A percentile compares a stretch with the other conserved stretches of the same genome.
Conservation (phyloP, 768 basidiomycete genomes). For the Tylopilus vinaceipallidus region DNA sequence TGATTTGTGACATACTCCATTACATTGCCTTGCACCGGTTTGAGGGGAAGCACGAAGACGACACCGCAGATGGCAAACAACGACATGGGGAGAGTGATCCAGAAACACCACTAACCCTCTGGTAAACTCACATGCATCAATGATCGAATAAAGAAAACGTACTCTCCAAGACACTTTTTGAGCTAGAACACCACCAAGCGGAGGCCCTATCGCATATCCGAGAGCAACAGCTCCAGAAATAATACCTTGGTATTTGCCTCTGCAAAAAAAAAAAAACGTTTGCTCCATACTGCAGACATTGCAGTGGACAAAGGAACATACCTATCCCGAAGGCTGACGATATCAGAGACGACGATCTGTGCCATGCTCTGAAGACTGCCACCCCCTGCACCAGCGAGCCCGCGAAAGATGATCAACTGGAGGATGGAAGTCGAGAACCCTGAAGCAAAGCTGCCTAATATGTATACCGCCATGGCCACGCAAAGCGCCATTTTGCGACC, state of each 20-base stretch:
- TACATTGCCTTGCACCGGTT: conserved; percentile 60
- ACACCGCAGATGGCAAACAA: conserved; percentile 53
- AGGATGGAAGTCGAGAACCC: conserved; percentile 65
- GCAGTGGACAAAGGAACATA: conserved; percentile 19
- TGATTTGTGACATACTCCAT: conserved; percentile 35
- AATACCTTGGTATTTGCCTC: conserved; percentile 78
- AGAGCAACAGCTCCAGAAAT: conserved; percentile 54
- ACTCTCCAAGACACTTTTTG: conserved; percentile 65
- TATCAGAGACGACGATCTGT: conserved; percentile 72
- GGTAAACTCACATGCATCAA: not conserved
- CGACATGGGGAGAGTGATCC: conserved; percentile 66
- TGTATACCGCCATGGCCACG: conserved; percentile 58
- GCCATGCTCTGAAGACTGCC: conserved; percentile 68
- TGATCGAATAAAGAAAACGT: conserved; percentile 18
- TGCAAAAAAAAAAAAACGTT: conserved; percentile 17
- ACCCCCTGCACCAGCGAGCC: conserved; percentile 67
- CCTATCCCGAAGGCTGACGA: conserved; percentile 69
- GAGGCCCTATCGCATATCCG: conserved; percentile 65
- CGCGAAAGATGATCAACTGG: conserved; percentile 68
- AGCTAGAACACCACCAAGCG: conserved; percentile 63
- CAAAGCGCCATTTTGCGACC: conserved; percentile 61
- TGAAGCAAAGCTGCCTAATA: conserved; percentile 63
- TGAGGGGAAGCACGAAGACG: conserved; percentile 63
- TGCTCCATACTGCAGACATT: not conserved
- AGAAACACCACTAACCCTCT: conserved; percentile 65